Base-by-base conservation (phyloP, 495 filamentous ascomycete species). In the Lasiosphaeris hirsuta region DNA sequence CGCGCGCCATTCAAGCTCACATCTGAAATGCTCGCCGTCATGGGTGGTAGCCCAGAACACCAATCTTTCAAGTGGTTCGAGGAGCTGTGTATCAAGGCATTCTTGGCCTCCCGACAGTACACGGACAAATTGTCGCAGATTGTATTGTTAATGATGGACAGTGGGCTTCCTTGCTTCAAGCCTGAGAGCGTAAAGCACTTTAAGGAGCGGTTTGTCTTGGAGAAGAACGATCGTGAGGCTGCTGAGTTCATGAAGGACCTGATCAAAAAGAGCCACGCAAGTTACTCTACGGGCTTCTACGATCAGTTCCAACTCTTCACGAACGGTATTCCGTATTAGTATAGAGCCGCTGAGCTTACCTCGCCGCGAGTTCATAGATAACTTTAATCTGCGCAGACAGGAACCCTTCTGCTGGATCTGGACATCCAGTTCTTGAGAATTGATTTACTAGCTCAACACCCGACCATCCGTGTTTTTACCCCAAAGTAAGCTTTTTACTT, bases 1-100 rank as follows among this genome's bases (percentile, higher is more conserved):
- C 87, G 95, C 23, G 95, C 95, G 0, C 95, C 95, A 0, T 99
- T 99, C 83, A 99, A 99, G 73, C 82, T 99, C 49, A 97, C 95
- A 0, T 83, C 84, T 10, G 95, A 99, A 67, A 99, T 99, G 95
- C 81, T 99, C 39, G 87, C 91, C 13, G 95, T 99, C 55, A 99
- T 99, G 93, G 92, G 95, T 23, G 92, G 93, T 40, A 84, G 78
- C 56, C 87, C 85, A 0, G 84, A 83, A 23, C 89, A 93, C 15
- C 95, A 97, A 66, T 75, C 92, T 1, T 99, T 94, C 76, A 86
- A 86, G 49, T 95, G 90, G 85, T 99, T 99, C 60, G 95, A 97
- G 74, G 92, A 96, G 66, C 80, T 99, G 18, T 92, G 89, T 65
- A 83, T 97, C 65, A 99, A 99, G 77, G 85, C 92, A 6, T 99